Conservation (phyloP, 1,139 yeast genomes). For the Eremothecium coryli region DNA sequence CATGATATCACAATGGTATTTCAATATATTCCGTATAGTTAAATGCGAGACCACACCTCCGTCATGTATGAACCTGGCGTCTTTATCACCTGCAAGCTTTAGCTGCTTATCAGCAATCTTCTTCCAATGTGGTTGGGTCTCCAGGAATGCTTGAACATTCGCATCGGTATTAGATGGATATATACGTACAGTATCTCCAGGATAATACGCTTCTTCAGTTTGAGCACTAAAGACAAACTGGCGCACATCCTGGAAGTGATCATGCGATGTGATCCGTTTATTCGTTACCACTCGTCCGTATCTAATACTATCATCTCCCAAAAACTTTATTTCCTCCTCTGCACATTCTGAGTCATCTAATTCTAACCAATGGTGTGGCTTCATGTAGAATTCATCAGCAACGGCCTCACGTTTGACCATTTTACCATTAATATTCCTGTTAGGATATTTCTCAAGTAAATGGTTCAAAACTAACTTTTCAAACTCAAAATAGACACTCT, state of each 20-base stretch:
- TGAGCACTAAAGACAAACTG: conserved; percentile 40
- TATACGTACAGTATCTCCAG: conserved; percentile 76
- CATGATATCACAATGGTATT: conserved; percentile 71
- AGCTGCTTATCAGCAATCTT: conserved; percentile 48
- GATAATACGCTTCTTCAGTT: conserved; percentile 37
- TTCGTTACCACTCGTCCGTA: conserved; percentile 43
- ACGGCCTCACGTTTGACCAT: conserved; percentile 17
- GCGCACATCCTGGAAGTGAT: conserved; percentile 89
- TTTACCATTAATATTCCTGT: conserved; percentile 17
- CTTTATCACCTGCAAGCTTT: conserved; percentile 25
- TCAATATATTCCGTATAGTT: conserved; percentile 64
- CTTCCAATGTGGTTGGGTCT: conserved; percentile 62
- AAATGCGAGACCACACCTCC: conserved; percentile 53
- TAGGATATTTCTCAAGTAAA: conserved; percentile 36
- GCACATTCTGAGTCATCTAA: conserved; percentile 2
- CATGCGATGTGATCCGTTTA: conserved; percentile 50
- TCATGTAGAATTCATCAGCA: conserved; percentile 20
- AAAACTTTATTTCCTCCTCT: conserved; percentile 10
- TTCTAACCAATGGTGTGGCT: conserved; percentile 22
- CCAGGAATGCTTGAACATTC: conserved; percentile 57
- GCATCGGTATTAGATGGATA: conserved; percentile 63
- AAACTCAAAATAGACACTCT: conserved; percentile 72
- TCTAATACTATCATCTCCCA: conserved; percentile 21
- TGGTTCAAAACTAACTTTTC: conserved; percentile 43
- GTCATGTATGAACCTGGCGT: conserved; percentile 28